Evolutionary conservation across 495 filamentous ascomycete genomes (phyloP), one percentile per base, ranked within the genome.

Genomic region (Trichocladium antarcticum): DNA sequence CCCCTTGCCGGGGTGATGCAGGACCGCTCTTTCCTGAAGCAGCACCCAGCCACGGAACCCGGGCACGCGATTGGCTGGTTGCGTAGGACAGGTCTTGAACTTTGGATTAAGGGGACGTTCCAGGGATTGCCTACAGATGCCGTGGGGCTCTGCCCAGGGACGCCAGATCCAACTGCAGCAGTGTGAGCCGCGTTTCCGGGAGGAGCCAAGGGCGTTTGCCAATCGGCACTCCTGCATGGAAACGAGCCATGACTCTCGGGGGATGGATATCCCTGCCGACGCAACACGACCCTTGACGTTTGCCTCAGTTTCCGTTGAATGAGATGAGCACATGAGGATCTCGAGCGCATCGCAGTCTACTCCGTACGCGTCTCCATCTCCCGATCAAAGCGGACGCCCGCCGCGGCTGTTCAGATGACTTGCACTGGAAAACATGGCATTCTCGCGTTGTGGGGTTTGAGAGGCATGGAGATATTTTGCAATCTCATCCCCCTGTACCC

Each of bases 61-160:
- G 0, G 19, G 37, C 14, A 22, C 45, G 38, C 58, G 50, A 43
- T 63, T 63, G 60, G 60, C 42, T 37, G 15, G 37, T 8, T 17
- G 3, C 21, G 35, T 27, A 28, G 41, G 36, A 55, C 54, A 50
- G 48, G 54, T 32, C 54, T 53, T 42, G 56, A 19, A 16, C 16
- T 34, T 39, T 42, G 43, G 57, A 62, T 62, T 60, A 62, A 62
- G 59, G 59, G 57, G 45, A 49, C 12, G 35, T 34, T 45, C 35
- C 46, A 60, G 27, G 58, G 55, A 53, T 36, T 16, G 45, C 19
- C 8, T 19, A 5, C 45, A 45, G 37, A 37, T 51, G n/a, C 40
- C 35, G 47, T 49, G 55, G 49, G 50, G 39, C 47, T 42, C 47
- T 51, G 14, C n/a, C 36, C 43, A 43, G 37, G 42, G 36, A 46